A percentile compares a stretch with the other conserved stretches of the same genome.
These are phyloP conservation scores for Diplodia scrobiculata DNA, from an alignment of 2,329 filamentous ascomycete genomes.

Conservation along the genomic window DNA sequence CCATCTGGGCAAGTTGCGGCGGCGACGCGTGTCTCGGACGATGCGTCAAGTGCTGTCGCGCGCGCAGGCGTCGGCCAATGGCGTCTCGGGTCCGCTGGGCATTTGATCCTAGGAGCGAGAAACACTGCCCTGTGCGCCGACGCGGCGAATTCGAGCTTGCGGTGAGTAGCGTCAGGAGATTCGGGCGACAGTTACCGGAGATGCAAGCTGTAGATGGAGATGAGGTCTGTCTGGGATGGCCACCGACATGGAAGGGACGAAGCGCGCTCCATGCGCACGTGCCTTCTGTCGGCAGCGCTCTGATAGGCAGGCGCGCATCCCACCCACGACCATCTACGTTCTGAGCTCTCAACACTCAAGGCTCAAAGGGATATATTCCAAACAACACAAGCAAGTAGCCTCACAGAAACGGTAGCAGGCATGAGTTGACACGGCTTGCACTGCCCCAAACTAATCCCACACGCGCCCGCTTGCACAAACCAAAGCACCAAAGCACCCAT, in stretches of 20 bases:
- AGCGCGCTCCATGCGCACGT: constrained; percentile 9
- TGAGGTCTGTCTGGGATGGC: constrained; percentile 3
- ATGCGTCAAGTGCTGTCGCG: constrained; percentile 18
- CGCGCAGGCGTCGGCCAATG: constrained; percentile 23
- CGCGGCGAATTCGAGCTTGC: background rate
- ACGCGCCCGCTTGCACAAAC: background rate
- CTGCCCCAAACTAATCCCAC: background rate
- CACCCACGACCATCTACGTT: too few relatives aligned
- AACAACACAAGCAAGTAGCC: background rate
- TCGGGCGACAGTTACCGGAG: background rate
- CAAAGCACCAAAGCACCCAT: background rate
- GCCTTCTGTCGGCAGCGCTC: constrained; percentile 1
- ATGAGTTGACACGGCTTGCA: background rate
- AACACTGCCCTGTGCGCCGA: background rate
- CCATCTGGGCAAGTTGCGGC: constrained; percentile 34
- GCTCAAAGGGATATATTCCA: background rate
- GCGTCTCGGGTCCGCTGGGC: background rate
- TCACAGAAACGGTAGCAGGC: background rate
- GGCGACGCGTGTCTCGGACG: background rate
- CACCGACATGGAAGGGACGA: background rate
- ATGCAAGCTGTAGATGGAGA: background rate
- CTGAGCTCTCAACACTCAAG: background rate
- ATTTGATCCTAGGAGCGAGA: background rate
- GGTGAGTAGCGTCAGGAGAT: background rate
- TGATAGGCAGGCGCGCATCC: background rate